Conservation (phyloP, 2,329 filamentous ascomycete genomes). For the Pezicula carpinea region DNA sequence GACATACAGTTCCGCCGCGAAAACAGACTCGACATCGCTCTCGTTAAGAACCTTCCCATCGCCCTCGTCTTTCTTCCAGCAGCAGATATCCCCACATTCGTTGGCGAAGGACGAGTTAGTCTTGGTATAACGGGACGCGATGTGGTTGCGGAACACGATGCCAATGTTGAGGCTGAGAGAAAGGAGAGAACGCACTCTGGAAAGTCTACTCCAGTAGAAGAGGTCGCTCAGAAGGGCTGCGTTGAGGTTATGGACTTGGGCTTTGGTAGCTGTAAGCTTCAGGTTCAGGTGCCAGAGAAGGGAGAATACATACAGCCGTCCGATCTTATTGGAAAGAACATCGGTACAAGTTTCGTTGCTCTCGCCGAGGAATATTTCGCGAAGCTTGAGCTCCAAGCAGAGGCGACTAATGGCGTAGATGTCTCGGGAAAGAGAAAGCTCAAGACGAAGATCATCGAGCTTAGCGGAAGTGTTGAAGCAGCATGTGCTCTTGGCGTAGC, state of each 20-base stretch:
- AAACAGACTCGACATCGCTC: slow-evolving; percentile 91
- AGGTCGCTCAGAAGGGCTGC: slow-evolving; percentile 44
- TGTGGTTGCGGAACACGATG: slow-evolving; percentile 87
- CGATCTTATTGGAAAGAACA: slow-evolving; percentile 85
- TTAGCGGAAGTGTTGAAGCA: slow-evolving; percentile 95
- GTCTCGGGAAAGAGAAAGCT: slow-evolving; percentile 48
- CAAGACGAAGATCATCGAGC: slow-evolving; percentile 84
- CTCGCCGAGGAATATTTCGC: slow-evolving; percentile 81
- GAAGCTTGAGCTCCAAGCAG: slow-evolving; percentile 58
- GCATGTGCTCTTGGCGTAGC: slow-evolving; percentile 93
- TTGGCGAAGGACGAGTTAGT: slow-evolving; percentile 89
- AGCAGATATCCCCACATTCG: slow-evolving; percentile 95
- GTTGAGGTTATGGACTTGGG: slow-evolving; percentile 86
- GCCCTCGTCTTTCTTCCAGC: slow-evolving; percentile 96
- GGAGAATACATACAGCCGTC: slow-evolving; percentile 64
- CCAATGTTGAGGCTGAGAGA: slow-evolving; percentile 46
- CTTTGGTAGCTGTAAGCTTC: slow-evolving; percentile 87
- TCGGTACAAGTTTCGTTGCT: slow-evolving; percentile 92
- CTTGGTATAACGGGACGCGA: slow-evolving; percentile 93
- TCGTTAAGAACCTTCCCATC: slow-evolving; percentile 94
- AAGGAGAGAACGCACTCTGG: slow-evolving; percentile 45
- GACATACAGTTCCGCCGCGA: slow-evolving; percentile 97
- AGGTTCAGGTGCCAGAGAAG: slow-evolving; percentile 94
- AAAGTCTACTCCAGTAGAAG: slow-evolving; percentile 35
- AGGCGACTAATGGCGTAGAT: slow-evolving; percentile 31